phyloP scores from a whole-genome alignment of 768 basidiomycete genomes.

The Leucosporidium scottii region DNA sequence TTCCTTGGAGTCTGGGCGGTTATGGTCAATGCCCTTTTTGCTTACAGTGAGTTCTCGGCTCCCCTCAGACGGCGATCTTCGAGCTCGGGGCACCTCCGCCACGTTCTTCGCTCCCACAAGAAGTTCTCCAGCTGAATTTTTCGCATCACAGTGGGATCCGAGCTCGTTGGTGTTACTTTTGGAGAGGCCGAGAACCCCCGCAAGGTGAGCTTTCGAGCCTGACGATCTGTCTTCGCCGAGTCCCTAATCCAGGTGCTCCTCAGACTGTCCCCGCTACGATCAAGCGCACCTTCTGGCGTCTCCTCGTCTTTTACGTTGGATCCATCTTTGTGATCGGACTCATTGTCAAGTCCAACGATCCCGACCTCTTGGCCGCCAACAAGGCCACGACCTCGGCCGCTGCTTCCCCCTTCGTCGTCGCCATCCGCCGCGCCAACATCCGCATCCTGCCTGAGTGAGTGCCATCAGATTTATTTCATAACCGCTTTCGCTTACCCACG shows the following conservation, averaged over 20 bases:
- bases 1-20: slow-evolving; percentile 23
- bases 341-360: slow-evolving; percentile 65
- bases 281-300: slow-evolving; percentile 60
- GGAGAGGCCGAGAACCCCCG: slow-evolving; percentile 30
- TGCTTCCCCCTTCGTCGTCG: slow-evolving; percentile 45
- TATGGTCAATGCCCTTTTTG: slow-evolving; percentile 1
- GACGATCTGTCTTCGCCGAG: slow-evolving; percentile 38
- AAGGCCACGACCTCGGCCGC: slow-evolving; percentile 21
- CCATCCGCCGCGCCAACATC: slow-evolving; percentile 43
- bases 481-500: slow-evolving; percentile 16
- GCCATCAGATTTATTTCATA: background rate
- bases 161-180: slow-evolving; percentile 29
- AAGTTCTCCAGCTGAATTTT: background rate
- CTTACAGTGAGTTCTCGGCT: background rate
- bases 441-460: background rate
- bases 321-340: slow-evolving; percentile 45
- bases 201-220: slow-evolving; percentile 1
- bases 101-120: background rate
- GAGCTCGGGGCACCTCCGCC: too few relatives aligned
- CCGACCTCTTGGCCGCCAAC: slow-evolving; percentile 50
- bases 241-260: slow-evolving; percentile 40
- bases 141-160: slow-evolving; percentile 4
- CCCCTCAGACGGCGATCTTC: background rate
- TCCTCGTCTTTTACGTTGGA: slow-evolving; percentile 46
- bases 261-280: slow-evolving; percentile 54